Percentiles rank a stretch among this genome's conserved stretches.
Conservation (phyloP, 148 eudicot species). For the Chenopodium formosanum region DNA sequence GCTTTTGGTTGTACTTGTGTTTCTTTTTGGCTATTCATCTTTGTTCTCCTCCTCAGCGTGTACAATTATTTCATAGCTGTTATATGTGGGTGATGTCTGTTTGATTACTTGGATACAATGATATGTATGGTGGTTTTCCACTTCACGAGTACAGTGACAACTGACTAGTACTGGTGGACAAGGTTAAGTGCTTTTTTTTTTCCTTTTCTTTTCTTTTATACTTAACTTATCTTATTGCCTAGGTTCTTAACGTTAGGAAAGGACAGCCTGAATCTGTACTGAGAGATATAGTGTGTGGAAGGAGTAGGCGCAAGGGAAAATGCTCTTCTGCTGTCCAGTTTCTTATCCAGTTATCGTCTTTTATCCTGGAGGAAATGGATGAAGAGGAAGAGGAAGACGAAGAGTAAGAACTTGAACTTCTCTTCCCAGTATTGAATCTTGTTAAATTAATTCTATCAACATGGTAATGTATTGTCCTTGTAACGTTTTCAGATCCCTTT, state of each 20-base stretch:
- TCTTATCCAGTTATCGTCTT: slow-evolving; percentile 53
- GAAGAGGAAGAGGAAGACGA: slow-evolving; percentile 39
- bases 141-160: not conserved
- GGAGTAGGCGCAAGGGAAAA: slow-evolving; percentile 52
- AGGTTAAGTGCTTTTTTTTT: not conserved
- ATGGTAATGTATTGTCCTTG: slow-evolving; percentile 9
- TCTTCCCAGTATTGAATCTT: not conserved
- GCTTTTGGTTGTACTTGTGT: not conserved
- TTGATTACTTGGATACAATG: not conserved
- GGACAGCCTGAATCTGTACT: slow-evolving; percentile 66
- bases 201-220: not conserved
- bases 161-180: not conserved
- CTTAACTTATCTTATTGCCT: not conserved
- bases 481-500: slow-evolving; percentile 33
- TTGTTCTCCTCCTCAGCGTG: not conserved
- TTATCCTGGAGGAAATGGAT: slow-evolving; percentile 46
- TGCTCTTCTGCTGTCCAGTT: slow-evolving; percentile 54
- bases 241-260: slow-evolving; percentile 65
- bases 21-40: not conserved
- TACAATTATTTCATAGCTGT: too few species aligned
- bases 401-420: slow-evolving; percentile 15
- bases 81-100: not conserved
- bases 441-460: not conserved
- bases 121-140: too few species aligned
- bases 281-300: slow-evolving; percentile 54